A percentile compares a stretch with the other conserved stretches of the same genome.
phyloP scores from a whole-genome alignment of 2,329 filamentous ascomycete species.

The Fusarium oligoseptatum region DNA sequence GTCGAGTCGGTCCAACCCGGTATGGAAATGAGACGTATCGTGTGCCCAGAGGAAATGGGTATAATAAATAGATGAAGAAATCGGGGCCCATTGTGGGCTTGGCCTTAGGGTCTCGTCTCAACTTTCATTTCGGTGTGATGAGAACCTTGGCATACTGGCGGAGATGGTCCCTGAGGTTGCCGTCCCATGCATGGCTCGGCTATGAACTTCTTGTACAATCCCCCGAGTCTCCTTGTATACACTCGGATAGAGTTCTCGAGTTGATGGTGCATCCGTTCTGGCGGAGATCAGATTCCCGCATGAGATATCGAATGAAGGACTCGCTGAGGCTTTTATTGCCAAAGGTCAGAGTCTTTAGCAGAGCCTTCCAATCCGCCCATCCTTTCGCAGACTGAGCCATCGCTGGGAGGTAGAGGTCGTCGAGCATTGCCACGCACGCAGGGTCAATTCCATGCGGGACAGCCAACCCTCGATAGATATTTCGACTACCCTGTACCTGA shows the following conservation, averaged over 20 bases:
- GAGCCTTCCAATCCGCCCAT: too few species aligned
- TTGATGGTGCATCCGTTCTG: not conserved
- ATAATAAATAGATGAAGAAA: not conserved
- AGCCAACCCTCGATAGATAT: slow-evolving; percentile 10
- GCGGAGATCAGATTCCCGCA: not conserved
- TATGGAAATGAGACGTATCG: not conserved
- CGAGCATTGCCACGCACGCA: too few species aligned
- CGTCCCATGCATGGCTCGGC: not conserved
- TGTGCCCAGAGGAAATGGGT: not conserved
- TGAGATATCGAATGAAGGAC: not conserved
- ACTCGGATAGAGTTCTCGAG: not conserved
- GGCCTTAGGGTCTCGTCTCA: not conserved
- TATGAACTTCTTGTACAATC: not conserved
- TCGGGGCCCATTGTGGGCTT: not conserved
- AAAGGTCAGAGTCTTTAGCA: too few species aligned
- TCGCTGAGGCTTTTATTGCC: too few species aligned
- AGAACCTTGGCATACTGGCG: not conserved
- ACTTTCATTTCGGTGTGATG: not conserved
- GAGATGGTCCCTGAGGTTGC: not conserved
- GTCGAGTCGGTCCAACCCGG: not conserved
- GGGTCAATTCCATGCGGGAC: slow-evolving; percentile 10
- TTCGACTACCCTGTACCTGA: slow-evolving; percentile 23
- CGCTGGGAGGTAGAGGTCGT: too few species aligned
- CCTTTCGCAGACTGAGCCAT: too few species aligned
- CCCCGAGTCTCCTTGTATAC: not conserved